Evolutionary conservation across 352 stramenopile species (phyloP).

Genomic region (Globisporangium sylvaticum): DNA sequence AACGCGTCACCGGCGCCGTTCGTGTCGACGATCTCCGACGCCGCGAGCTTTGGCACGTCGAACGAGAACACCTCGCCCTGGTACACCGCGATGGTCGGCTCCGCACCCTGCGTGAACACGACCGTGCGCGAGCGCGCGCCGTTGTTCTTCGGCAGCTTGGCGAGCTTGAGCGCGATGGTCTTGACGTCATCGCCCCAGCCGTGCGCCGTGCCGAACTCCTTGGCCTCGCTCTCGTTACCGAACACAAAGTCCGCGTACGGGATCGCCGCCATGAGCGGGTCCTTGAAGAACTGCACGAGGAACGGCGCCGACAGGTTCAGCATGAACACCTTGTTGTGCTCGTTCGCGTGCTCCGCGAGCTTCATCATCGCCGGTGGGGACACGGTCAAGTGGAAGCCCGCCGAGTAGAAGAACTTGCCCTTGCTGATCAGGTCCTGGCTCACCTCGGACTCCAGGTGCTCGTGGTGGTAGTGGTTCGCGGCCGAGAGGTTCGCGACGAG

Average conservation of each 20-base stretch:
- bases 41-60: conserved; percentile 85
- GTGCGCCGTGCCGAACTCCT: conserved; percentile 90
- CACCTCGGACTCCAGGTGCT: conserved; percentile 79
- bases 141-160: conserved; percentile 92
- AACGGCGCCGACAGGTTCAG: conserved; percentile 98
- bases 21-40: conserved; percentile 96
- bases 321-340: conserved; percentile 93
- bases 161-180: conserved; percentile 92
- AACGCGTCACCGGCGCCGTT: conserved; percentile 99
- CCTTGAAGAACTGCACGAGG: conserved; percentile 98
- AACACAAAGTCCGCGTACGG: conserved; percentile 98
- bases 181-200: conserved; percentile 87
- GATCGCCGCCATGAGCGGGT: conserved; percentile 92
- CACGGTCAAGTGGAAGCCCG: conserved; percentile 98
- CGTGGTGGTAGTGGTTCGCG: conserved; percentile 97
- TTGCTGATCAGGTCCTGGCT: conserved; percentile 93
- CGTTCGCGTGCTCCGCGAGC: conserved; percentile 90
- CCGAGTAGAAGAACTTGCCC: conserved; percentile 96
- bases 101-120: conserved; percentile 97
- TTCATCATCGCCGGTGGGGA: conserved; percentile 92
- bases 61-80: conserved; percentile 92
- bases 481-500: conserved; percentile 97
- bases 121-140: conserved; percentile 91
- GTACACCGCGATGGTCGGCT: conserved; percentile 95
- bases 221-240: conserved; percentile 98